Evolutionary conservation across 345 rosid species (phyloP), one percentile per base, ranked within the genome.

Genomic region (Acer saccharum): DNA sequence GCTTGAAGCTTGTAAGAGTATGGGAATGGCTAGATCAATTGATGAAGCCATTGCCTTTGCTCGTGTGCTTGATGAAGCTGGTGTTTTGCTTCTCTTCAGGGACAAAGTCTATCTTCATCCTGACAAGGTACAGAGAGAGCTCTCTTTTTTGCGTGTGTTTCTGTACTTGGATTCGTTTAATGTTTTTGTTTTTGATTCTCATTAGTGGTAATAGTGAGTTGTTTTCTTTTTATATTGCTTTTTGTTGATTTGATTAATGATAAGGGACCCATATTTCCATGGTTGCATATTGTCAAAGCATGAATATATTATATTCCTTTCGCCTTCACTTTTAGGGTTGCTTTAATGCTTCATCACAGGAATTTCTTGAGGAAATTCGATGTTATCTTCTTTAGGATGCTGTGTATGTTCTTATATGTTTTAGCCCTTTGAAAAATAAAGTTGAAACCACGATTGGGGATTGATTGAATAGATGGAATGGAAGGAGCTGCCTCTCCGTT

Each of bases 81-180:
- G 98, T 9, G 92, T 91, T 35, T 69, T 94, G 12, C 92, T 96
- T 76, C 93, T 94, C 75, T 94, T 91, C 72, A 90, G 99, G 4
- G 94, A 96, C 80, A 90, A 87, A 84, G 97, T 94, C 66, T 90
- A 88, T 80, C 91, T 96, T 35, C 92, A 94, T 64, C 99, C 99
- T 7, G 90, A 91, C 29, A 96, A 96, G 98, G 99, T 96, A 35
- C 39, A 35, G 39, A 32, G 35, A 68, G 13, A 3, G 48, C 20
- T 46, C 62, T 23, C 25, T 39, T 52, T 44, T n/a, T 16, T 10
- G 50, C 11, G 3, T 46, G 46, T 43, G 9, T 43, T 43, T 43
- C 46, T 43, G 10, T 43, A 43, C 39, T 35, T 57, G 62, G 23
- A 57, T 57, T 57, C 23, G n/a, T 57, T 20, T 57, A 8, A 18